Percentiles rank a stretch among this genome's conserved stretches.
Evolutionary conservation across 306 rosid species (phyloP).

Genomic region (Trifolium dubium): DNA sequence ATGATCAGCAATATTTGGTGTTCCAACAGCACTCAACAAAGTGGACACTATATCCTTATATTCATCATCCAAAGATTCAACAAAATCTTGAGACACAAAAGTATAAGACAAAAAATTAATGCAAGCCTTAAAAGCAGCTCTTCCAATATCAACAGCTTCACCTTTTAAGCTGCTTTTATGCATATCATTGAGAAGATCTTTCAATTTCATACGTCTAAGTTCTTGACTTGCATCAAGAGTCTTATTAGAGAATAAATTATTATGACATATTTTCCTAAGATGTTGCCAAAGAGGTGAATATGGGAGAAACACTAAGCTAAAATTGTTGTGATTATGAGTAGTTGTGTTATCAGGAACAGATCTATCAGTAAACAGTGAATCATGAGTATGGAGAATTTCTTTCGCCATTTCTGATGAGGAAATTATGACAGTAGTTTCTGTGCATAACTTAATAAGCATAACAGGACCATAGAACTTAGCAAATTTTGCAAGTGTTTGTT

Average conservation of each 20-base stretch:
- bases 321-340: not conserved
- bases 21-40: conserved; percentile 44
- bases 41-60: conserved; percentile 41
- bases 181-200: conserved; percentile 43
- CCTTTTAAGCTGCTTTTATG: conserved; percentile 15
- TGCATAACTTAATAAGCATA: conserved; percentile 31
- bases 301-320: conserved; percentile 34
- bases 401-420: conserved; percentile 17
- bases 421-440: conserved; percentile 28
- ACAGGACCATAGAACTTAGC: too few species aligned
- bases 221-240: conserved; percentile 42
- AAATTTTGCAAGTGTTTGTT: too few species aligned
- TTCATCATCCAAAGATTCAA: not conserved
- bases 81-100: conserved; percentile 55
- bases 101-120: conserved; percentile 49
- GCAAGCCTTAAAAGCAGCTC: conserved; percentile 44
- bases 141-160: conserved; percentile 50
- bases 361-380: conserved; percentile 27
- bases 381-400: conserved; percentile 37
- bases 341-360: conserved; percentile 10
- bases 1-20: conserved; percentile 51
- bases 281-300: conserved; percentile 39
- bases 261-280: conserved; percentile 35
- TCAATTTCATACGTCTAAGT: conserved; percentile 39
- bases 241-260: conserved; percentile 41